phyloP scores from a whole-genome alignment of 805 yeast species.

The Cyberlindnera saturnus region DNA sequence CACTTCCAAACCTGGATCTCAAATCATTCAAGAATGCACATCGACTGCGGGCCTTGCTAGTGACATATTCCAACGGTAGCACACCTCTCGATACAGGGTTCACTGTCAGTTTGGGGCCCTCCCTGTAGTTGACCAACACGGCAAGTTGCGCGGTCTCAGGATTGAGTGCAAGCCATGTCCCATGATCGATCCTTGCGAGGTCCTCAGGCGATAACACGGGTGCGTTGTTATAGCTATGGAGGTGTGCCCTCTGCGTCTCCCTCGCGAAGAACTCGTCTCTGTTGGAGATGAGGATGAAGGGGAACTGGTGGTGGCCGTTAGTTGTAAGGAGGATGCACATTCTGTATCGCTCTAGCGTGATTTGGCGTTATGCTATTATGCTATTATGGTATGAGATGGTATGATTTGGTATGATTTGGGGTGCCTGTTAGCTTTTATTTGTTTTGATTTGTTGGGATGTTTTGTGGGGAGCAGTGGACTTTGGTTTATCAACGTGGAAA shows the following conservation, averaged over 20 bases:
- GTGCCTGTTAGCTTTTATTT: too few species aligned
- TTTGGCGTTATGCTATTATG: not conserved
- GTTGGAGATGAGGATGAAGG: constrained; percentile 72
- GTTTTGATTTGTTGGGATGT: too few species aligned
- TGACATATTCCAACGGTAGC: constrained; percentile 35
- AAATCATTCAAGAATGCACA: constrained; percentile 20
- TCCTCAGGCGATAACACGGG: constrained; percentile 64
- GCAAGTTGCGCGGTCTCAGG: constrained; percentile 51
- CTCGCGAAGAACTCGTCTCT: constrained; percentile 81
- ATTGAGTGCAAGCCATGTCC: constrained; percentile 87
- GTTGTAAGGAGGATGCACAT: constrained; percentile 83
- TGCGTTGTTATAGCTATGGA: constrained; percentile 27
- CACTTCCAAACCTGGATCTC: constrained; percentile 13
- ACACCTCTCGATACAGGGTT: constrained; percentile 38
- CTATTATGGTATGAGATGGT: too few species aligned
- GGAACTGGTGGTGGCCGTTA: constrained; percentile 63
- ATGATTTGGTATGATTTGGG: too few species aligned
- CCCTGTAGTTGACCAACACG: constrained; percentile 71
- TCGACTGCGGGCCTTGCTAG: constrained; percentile 17
- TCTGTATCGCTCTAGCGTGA: too few species aligned
- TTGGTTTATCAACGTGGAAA: too few species aligned
- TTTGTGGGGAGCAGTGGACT: too few species aligned
- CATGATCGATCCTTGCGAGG: constrained; percentile 63
- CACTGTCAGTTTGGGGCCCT: constrained; percentile 26
- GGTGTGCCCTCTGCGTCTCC: constrained; percentile 55